Evolutionary conservation across 176 grass and related monocot species (phyloP), one percentile per base, ranked within the genome.

Genomic region (Zoysia pacifica): DNA sequence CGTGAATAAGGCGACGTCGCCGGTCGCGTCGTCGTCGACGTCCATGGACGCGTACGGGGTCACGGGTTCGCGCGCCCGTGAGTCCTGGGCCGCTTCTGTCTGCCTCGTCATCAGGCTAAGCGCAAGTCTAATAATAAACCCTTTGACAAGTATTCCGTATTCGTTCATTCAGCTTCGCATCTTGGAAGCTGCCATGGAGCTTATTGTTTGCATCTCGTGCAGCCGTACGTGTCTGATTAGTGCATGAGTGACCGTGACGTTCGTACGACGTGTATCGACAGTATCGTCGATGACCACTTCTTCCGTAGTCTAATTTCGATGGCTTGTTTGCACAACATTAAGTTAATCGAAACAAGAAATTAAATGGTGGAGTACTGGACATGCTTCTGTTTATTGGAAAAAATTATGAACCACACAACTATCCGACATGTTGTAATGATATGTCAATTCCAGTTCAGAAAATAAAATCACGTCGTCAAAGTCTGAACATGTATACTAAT

Each of bases 41-140:
- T 28, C 28, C 49, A 65, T 48, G 76, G 81, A 70, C 28, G 28
- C 65, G 41, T 79, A 68, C 55, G 43, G 40, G 28, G 28, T 87
- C 91, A 86, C 91, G 85, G 78, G 81, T 6, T 48, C 0, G 35
- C 48, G 13, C 54, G 42, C 85, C 88, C 91, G 91, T 91, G 91
- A 93, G 70, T 86, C 70, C 74, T 73, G 91, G 82, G 69, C 28
- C 28, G 28, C 65, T 81, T 77, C 84, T 73, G 88, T 87, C 88
- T 85, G 84, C 81, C 84, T 75, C 65, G 70, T 84, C 81, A 65
- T 50, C 84, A 38, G 2, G 36, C 79, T 77, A 45, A 78, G 65
- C 28, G 28, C 28, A 28, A 28, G 28, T 28, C 28, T 28, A 28
- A 28, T 28, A 28, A 28, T 28, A 28, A 28, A 28, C 28, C 28